Conservation (phyloP, 805 yeast species). For the Huiozyma sinensis region DNA sequence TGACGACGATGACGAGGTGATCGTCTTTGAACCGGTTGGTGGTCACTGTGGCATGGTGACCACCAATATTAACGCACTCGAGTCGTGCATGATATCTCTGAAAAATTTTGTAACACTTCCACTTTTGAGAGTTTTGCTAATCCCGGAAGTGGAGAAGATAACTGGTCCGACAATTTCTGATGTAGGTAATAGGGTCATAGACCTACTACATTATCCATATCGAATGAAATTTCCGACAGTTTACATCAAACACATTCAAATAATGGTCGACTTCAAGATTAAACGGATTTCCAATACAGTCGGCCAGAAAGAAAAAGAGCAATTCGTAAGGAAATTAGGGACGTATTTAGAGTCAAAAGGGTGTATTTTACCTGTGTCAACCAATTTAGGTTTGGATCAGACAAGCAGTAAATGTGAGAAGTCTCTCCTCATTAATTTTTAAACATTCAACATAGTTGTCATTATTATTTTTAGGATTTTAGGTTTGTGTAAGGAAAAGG, state of each 20-base stretch:
- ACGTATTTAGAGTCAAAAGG: background rate
- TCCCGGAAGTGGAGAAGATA: background rate
- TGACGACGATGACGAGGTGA: constrained; percentile 5
- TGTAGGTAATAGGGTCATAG: background rate
- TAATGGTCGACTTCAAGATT: background rate
- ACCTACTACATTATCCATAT: background rate
- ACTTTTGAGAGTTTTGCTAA: constrained; percentile 4
- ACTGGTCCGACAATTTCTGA: background rate
- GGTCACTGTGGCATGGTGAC: constrained; percentile 7
- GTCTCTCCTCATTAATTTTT: no score
- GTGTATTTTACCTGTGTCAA: background rate
- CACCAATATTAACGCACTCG: constrained; percentile 8
- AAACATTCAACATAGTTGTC: no score
- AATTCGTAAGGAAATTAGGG: background rate
- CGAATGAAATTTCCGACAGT: background rate
- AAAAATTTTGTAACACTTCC: constrained; percentile 3
- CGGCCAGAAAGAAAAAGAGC: background rate
- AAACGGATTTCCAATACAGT: background rate
- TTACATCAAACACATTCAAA: background rate
- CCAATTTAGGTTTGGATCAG: no score
- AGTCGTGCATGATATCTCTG: constrained; percentile 7
- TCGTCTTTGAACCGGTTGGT: constrained; percentile 5
- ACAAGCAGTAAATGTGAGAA: no score
- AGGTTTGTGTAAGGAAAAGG: no score
- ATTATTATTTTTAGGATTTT: no score